phyloP scores from a whole-genome alignment of 2,329 filamentous ascomycete species.

The Lecanicillium sp. region DNA sequence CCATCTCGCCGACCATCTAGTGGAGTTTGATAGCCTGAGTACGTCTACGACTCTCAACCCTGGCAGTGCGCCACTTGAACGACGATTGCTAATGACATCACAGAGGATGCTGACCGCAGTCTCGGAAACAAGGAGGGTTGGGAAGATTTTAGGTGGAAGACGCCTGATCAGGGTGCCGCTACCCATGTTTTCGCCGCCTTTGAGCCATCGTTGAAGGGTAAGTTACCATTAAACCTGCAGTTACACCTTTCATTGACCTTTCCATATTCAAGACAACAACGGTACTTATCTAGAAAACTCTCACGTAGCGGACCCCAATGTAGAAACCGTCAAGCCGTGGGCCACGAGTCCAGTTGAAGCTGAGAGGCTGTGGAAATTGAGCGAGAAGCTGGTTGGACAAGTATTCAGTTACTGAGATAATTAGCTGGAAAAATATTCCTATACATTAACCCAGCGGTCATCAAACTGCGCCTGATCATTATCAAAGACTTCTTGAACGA shows the following conservation, averaged over 20 bases:
- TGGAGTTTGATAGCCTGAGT: slow-evolving; percentile 1
- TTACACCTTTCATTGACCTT: not conserved
- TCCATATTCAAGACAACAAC: slow-evolving; percentile 18
- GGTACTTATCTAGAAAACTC: slow-evolving; percentile 23
- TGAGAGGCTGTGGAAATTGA: slow-evolving; percentile 36
- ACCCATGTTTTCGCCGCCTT: slow-evolving; percentile 30
- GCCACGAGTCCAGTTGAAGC: slow-evolving; percentile 26
- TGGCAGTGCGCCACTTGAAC: not conserved
- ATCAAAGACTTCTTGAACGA: no score
- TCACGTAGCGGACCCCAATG: slow-evolving; percentile 22
- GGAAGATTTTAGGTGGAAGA: slow-evolving; percentile 12
- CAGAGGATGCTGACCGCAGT: slow-evolving; percentile 14
- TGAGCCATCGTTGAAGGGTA: slow-evolving; percentile 23
- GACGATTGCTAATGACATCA: not conserved
- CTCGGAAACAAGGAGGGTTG: slow-evolving; percentile 17
- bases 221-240: not conserved
- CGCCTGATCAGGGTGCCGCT: slow-evolving; percentile 20
- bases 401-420: slow-evolving; percentile 25
- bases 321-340: slow-evolving; percentile 21
- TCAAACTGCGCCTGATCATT: no score
- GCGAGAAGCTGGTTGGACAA: slow-evolving; percentile 36
- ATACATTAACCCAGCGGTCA: no score
- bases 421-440: no score
- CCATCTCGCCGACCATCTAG: not conserved
- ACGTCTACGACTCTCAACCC: not conserved